Evolutionary conservation across 2,329 filamentous ascomycete species (phyloP).

Genomic region (Fusarium pseudocircinatum): DNA sequence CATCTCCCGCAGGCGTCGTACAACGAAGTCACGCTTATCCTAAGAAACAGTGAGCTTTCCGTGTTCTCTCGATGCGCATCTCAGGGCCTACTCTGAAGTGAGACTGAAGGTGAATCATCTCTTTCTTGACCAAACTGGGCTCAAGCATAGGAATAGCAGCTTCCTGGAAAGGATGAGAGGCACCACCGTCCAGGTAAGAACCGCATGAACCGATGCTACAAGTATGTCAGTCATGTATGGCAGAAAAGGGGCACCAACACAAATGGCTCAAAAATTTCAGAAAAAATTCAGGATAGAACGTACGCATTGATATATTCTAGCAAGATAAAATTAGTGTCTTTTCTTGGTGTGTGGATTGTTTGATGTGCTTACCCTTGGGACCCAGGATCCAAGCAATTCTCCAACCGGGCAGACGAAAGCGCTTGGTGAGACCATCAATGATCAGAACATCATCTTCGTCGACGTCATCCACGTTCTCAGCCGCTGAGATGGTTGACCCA

Average conservation of each 20-base stretch:
- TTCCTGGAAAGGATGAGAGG: constrained; percentile 95
- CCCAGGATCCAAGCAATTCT: constrained; percentile 96
- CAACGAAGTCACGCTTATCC: constrained; percentile 91
- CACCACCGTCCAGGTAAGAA: constrained; percentile 92
- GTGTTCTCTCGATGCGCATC: not conserved
- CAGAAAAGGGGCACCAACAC: not conserved
- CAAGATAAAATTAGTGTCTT: not conserved
- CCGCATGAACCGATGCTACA: constrained; percentile 81
- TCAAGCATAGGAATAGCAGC: constrained; percentile 94
- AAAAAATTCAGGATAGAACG: not conserved
- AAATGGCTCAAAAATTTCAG: not conserved
- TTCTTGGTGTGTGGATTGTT: not conserved
- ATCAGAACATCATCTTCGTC: constrained; percentile 91
- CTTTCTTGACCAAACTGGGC: constrained; percentile 77
- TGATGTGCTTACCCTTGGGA: constrained; percentile 69
- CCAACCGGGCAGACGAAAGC: constrained; percentile 95
- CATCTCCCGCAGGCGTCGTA: constrained; percentile 81
- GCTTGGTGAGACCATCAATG: constrained; percentile 95
- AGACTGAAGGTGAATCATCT: constrained; percentile 88
- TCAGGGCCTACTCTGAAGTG: constrained; percentile 74
- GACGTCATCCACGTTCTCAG: constrained; percentile 82
- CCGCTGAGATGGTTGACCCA: constrained; percentile 80
- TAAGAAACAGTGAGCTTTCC: constrained; percentile 40
- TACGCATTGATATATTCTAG: not conserved
- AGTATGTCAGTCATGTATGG: not conserved